Conservation (phyloP, 2,329 filamentous ascomycete species). For the Ceratocystis cacaofunesta region DNA sequence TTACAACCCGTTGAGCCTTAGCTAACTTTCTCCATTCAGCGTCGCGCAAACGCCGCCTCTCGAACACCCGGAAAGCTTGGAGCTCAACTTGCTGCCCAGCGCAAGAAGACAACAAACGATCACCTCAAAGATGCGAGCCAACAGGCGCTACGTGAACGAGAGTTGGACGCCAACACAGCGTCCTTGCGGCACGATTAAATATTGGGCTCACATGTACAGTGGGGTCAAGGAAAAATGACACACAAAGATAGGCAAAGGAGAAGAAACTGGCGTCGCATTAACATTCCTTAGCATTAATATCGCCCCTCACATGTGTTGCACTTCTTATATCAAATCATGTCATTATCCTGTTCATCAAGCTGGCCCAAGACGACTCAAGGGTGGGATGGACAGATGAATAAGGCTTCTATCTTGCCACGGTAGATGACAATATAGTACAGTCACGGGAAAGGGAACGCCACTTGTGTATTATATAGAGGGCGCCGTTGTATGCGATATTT, state of each 20-base stretch:
- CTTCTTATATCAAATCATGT: too few species aligned
- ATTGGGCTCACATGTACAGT: neutral
- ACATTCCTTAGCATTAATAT: too few species aligned
- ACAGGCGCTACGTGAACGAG: slow-evolving; percentile 48
- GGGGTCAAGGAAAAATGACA: neutral
- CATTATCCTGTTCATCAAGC: too few species aligned
- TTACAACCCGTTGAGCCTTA: neutral
- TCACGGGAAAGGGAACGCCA: too few species aligned
- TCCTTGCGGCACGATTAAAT: slow-evolving; percentile 26
- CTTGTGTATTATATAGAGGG: too few species aligned
- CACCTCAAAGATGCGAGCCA: slow-evolving; percentile 53
- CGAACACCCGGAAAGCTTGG: slow-evolving; percentile 52
- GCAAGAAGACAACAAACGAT: slow-evolving; percentile 53
- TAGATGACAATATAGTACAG: too few species aligned
- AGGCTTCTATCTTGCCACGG: too few species aligned
- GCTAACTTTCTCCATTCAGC: slow-evolving; percentile 30
- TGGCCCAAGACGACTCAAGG: too few species aligned
- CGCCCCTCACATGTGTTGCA: too few species aligned
- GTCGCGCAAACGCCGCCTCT: slow-evolving; percentile 46
- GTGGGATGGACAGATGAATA: too few species aligned
- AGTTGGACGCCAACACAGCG: slow-evolving; percentile 45
- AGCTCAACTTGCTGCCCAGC: slow-evolving; percentile 57
- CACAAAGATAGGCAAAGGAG: neutral
- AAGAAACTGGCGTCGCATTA: too few species aligned
- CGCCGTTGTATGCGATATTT: neutral